phyloP scores from a whole-genome alignment of 208 protist species.

The Leishmania amazonensis region DNA sequence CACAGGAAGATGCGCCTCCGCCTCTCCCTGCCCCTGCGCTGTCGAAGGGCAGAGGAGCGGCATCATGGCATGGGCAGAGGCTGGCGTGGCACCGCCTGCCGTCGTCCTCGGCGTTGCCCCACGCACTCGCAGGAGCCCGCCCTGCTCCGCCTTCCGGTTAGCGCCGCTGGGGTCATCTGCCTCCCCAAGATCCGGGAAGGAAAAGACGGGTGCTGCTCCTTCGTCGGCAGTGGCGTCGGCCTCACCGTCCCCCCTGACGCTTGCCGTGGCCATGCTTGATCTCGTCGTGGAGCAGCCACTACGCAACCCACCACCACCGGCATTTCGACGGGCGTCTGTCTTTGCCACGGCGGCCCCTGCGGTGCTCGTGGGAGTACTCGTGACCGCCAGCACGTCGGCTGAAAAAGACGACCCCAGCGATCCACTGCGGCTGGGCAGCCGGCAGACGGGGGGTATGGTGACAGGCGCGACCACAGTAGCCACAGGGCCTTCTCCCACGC shows the following conservation, averaged over 20 bases:
- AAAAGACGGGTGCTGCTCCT: constrained; percentile 7
- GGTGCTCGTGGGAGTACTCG: neutral
- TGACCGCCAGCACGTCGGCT: constrained; percentile 1
- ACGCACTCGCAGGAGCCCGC: neutral
- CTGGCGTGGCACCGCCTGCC: neutral
- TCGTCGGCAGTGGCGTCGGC: constrained; percentile 3
- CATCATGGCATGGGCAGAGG: neutral
- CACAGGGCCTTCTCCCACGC: neutral
- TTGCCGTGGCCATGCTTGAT: constrained; percentile 8
- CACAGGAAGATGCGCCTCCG: neutral
- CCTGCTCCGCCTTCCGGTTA: neutral
- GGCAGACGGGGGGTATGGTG: neutral
- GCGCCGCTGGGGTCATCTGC: neutral
- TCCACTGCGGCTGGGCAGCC: constrained; percentile 2
- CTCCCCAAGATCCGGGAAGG: constrained; percentile 18
- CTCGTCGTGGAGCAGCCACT: constrained; percentile 22
- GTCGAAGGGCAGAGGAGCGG: neutral
- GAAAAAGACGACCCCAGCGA: constrained; percentile 25
- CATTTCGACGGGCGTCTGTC: neutral
- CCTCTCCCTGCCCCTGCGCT: neutral
- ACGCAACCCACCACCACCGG: constrained; percentile 5
- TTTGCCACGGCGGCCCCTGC: neutral
- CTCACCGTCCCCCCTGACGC: neutral
- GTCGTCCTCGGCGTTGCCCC: neutral
- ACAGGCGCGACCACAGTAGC: neutral